phyloP scores from a whole-genome alignment of 768 basidiomycete genomes.

The Leucogyrophana mollusca region DNA sequence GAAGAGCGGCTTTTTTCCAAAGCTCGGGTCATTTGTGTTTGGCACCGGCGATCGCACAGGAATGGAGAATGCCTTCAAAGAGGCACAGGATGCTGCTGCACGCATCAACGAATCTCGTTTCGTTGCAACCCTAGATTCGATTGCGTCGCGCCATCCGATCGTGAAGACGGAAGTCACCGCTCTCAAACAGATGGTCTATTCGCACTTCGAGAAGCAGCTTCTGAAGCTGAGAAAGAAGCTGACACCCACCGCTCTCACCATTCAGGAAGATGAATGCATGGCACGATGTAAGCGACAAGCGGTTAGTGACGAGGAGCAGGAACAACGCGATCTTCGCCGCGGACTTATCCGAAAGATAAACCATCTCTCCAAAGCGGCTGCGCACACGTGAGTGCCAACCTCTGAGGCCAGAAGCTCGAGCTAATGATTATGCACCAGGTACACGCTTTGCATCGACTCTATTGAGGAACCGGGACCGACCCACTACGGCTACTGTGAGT shows the following conservation, averaged over 20 bases:
- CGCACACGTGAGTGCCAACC: slow-evolving; percentile 10
- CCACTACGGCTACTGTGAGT: neutral
- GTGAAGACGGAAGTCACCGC: slow-evolving; percentile 1
- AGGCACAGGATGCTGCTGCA: neutral
- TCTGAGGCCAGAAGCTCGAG: neutral
- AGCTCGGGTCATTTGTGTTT: neutral
- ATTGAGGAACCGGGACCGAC: slow-evolving; percentile 1
- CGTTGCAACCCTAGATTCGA: slow-evolving; percentile 7
- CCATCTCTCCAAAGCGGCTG: slow-evolving; percentile 1
- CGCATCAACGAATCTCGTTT: slow-evolving; percentile 14
- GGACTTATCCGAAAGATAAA: slow-evolving; percentile 20
- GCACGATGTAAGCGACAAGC: neutral
- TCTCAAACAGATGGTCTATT: slow-evolving; percentile 16
- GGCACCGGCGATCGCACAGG: neutral
- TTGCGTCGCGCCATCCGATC: slow-evolving; percentile 4
- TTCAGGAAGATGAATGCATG: slow-evolving; percentile 5
- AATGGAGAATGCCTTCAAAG: slow-evolving; percentile 6
- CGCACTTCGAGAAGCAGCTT: slow-evolving; percentile 9
- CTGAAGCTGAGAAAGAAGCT: neutral
- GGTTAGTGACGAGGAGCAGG: slow-evolving; percentile 1
- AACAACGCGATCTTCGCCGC: slow-evolving; percentile 10
- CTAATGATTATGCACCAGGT: slow-evolving; percentile 6
- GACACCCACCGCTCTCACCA: slow-evolving; percentile 6
- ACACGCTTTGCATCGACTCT: slow-evolving; percentile 15
- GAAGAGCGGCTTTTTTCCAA: neutral